Percentiles rank a stretch among this genome's conserved stretches.
These are phyloP conservation scores for Kokia cookei DNA, from an alignment of 441 rosid species.

Conservation along the genomic window DNA sequence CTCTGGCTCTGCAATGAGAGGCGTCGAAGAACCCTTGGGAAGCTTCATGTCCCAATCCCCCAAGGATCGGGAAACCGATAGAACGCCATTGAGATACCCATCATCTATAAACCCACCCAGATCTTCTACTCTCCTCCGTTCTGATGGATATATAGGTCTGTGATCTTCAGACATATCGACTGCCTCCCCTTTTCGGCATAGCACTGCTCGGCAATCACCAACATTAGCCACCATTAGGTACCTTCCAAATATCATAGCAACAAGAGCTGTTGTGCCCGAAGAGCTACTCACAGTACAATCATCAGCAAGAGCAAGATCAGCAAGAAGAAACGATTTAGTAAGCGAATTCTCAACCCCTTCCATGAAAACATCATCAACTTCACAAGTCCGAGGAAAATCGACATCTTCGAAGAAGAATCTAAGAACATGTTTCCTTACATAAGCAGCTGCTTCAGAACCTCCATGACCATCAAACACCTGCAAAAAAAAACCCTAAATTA, in stretches of 20 bases:
- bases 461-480: slow-evolving; percentile 75
- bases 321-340: slow-evolving; percentile 35
- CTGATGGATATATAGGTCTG: slow-evolving; percentile 49
- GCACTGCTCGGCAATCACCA: slow-evolving; percentile 77
- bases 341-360: slow-evolving; percentile 37
- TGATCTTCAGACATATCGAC: slow-evolving; percentile 75
- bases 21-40: slow-evolving; percentile 52
- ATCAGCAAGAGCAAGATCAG: slow-evolving; percentile 51
- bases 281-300: slow-evolving; percentile 41
- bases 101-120: slow-evolving; percentile 68
- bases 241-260: slow-evolving; percentile 54
- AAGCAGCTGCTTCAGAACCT: slow-evolving; percentile 66
- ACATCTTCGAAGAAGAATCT: slow-evolving; percentile 48
- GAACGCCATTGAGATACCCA: slow-evolving; percentile 69
- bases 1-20: slow-evolving; percentile 83
- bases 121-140: slow-evolving; percentile 57
- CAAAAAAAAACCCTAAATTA: not conserved
- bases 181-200: slow-evolving; percentile 60
- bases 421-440: slow-evolving; percentile 32
- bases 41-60: slow-evolving; percentile 95
- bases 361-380: slow-evolving; percentile 46
- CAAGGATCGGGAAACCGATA: slow-evolving; percentile 80
- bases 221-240: slow-evolving; percentile 69
- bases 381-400: slow-evolving; percentile 37
- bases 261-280: slow-evolving; percentile 52